Evolutionary conservation across 2,329 filamentous ascomycete species (phyloP).

Genomic region (Arthrinium phaeospermum): DNA sequence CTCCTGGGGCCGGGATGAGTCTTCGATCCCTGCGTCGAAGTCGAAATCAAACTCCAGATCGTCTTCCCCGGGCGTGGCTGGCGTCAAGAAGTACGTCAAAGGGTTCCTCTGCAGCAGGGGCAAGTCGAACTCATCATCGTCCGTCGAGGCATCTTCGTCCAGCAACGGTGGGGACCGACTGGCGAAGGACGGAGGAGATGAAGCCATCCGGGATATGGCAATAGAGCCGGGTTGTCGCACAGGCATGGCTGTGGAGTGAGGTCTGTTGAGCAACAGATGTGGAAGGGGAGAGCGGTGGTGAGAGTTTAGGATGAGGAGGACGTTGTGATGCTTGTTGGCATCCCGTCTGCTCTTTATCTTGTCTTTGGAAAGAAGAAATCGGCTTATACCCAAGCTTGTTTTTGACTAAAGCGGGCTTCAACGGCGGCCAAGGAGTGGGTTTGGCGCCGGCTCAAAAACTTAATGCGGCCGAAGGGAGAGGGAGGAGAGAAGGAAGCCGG

Average conservation of each 20-base stretch:
- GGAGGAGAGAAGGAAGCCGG: slow-evolving; percentile 22
- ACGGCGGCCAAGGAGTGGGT: slow-evolving; percentile 26
- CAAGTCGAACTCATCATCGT: slow-evolving; percentile 48
- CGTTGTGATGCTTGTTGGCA: slow-evolving; percentile 11
- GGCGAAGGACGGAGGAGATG: slow-evolving; percentile 58
- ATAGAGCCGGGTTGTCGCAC: slow-evolving; percentile 30
- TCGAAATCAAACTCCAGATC: slow-evolving; percentile 53
- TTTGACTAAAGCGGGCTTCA: not conserved
- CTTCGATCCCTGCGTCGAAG: slow-evolving; percentile 64
- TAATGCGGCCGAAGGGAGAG: slow-evolving; percentile 22
- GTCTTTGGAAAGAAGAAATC: not conserved
- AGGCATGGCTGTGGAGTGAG: slow-evolving; percentile 34
- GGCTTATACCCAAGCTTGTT: not conserved
- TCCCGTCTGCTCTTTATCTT: slow-evolving; percentile 8
- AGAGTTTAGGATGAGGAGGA: slow-evolving; percentile 21
- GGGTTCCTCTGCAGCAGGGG: slow-evolving; percentile 56
- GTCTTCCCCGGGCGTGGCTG: slow-evolving; percentile 50
- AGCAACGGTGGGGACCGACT: slow-evolving; percentile 51
- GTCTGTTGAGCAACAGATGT: not conserved
- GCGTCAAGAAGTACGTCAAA: slow-evolving; percentile 61
- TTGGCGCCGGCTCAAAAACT: slow-evolving; percentile 33
- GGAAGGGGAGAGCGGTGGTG: not conserved
- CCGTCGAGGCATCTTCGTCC: slow-evolving; percentile 49
- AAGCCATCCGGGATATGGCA: slow-evolving; percentile 47
- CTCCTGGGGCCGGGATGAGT: slow-evolving; percentile 49